Evolutionary conservation across 2,329 filamentous ascomycete genomes (phyloP), one percentile per base, ranked within the genome.

Genomic region (Rugonectria rugulosa): DNA sequence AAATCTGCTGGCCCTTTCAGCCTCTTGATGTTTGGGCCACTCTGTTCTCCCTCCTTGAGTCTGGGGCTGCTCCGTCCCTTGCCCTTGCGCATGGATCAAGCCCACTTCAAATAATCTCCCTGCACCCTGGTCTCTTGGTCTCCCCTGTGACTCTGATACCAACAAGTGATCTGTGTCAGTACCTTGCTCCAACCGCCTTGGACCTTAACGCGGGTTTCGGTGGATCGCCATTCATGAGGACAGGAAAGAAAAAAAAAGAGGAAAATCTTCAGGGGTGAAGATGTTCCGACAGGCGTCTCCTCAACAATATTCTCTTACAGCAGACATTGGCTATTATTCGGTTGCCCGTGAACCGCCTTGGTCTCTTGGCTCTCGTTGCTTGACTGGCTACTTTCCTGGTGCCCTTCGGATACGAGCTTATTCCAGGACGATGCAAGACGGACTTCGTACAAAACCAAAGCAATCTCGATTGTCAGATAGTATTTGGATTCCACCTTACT

Each of bases 211-310:
- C 56, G 52, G 57, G 29, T 43, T 53, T 27, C 24, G 47, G 64
- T 66, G 64, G 64, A 67, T 64, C 64, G 48, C 53, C 53, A 67
- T 61, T 62, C 59, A 27, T 45, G 54, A 42, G 60, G 27, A 57
- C 38, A 37, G 17, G 24, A 44, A 44, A 44, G 59, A 43, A 48
- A 31, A 42, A 54, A 47, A 48, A 36, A 61, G 56, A 66, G 54
- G 61, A 56, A 56, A 48, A 54, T 61, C 60, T 63, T 56, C 56
- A 56, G 56, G 59, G 58, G 53, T 52, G 54, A 48, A 43, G 57
- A 49, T 37, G 45, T 54, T 67, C 64, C 58, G 60, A 61, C 52
- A 63, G 45, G 50, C 60, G 54, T 52, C 54, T 55, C 53, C 48
- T 41, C 47, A 43, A 19, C 49, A 44, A 6, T 29, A 7, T 52